Base-by-base conservation (phyloP, 148 eudicot species). In the Oxyria digyna region DNA sequence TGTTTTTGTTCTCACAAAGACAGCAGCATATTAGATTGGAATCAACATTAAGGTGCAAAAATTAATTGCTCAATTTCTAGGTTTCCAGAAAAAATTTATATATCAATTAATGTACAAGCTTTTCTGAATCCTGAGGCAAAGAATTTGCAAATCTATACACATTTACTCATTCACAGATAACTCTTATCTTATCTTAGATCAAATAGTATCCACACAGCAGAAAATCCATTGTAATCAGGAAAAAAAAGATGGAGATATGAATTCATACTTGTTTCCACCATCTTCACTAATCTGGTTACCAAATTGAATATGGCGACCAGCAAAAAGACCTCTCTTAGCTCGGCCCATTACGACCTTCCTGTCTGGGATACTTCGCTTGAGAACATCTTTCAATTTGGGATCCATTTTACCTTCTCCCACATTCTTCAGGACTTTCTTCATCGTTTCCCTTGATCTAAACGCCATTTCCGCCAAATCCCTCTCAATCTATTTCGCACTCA, bases 261-360 rank as follows among this genome's bases (percentile, higher is more conserved):
- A 23, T 41, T 62, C 91, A 37, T 63, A 93, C 98, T 84, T 90
- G 76, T 93, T 93, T 55, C 95, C 95, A 12, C 98, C 98, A 69
- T 90, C 91, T 75, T 93, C 95, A 73, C 98, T 90, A 70, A 93
- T 77, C 27, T 73, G 82, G 69, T 87, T 90, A 42, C 98, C 98
- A 50, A 69, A 94, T 80, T 90, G 97, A 79, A 94, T 94, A 77
- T 90, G 98, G 37, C 92, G 90, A 64, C 98, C 98, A 18, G 96
- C 98, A 54, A 75, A 94, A 69, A 94, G 81, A 40, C 98, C 98
- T 0, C 98, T 88, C 43, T 94, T 82, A 42, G 98, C 98, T 7
- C 98, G 83, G 27, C 90, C 90, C 98, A 94, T 94, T 10, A 94
- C 87, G 12, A 90, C 84, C 68, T 85, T 90, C 59, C 67, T 71